These are phyloP conservation scores for Pyrenochaeta sp. DNA, from an alignment of 2,329 filamentous ascomycete genomes.

Conservation along the genomic window DNA sequence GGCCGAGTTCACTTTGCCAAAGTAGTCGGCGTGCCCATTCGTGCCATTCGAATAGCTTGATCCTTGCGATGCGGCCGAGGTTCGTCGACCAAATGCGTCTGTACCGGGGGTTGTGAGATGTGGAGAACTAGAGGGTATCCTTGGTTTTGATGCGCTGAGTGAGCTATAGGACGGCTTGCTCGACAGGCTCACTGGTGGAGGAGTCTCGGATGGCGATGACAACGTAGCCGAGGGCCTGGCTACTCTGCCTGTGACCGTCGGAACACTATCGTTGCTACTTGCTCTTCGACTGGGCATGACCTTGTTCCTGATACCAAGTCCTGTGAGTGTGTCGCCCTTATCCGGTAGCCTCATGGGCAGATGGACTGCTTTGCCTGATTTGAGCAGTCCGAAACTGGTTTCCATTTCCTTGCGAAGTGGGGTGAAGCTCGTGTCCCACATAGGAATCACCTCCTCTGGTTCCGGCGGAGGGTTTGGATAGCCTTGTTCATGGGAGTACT, in stretches of 20 bases:
- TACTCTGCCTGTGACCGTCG: slow-evolving; percentile 37
- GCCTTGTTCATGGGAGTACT: slow-evolving; percentile 72
- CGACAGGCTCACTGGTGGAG: slow-evolving; percentile 35
- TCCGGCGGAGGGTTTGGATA: slow-evolving; percentile 76
- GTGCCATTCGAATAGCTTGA: slow-evolving; percentile 39
- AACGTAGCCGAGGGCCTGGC: slow-evolving; percentile 33
- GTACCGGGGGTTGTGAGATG: slow-evolving; percentile 41
- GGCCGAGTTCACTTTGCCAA: slow-evolving; percentile 54
- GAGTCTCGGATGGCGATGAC: slow-evolving; percentile 35
- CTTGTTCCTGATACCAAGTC: slow-evolving; percentile 57
- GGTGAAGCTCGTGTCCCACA: slow-evolving; percentile 70
- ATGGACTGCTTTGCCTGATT: slow-evolving; percentile 71
- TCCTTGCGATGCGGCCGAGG: slow-evolving; percentile 41
- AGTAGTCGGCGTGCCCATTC: slow-evolving; percentile 43
- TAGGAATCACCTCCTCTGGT: slow-evolving; percentile 72
- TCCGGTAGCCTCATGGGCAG: slow-evolving; percentile 61
- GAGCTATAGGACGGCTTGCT: slow-evolving; percentile 46
- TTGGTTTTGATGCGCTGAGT: slow-evolving; percentile 43
- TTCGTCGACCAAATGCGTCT: slow-evolving; percentile 37
- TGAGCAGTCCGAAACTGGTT: slow-evolving; percentile 65
- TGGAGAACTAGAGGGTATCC: slow-evolving; percentile 41
- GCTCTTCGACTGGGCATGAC: slow-evolving; percentile 40
- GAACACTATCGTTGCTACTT: slow-evolving; percentile 47
- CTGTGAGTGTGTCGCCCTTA: slow-evolving; percentile 54
- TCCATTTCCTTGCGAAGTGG: slow-evolving; percentile 73